phyloP scores from a whole-genome alignment of 2,329 filamentous ascomycete species.

The Sclerotiophoma versabilis region DNA sequence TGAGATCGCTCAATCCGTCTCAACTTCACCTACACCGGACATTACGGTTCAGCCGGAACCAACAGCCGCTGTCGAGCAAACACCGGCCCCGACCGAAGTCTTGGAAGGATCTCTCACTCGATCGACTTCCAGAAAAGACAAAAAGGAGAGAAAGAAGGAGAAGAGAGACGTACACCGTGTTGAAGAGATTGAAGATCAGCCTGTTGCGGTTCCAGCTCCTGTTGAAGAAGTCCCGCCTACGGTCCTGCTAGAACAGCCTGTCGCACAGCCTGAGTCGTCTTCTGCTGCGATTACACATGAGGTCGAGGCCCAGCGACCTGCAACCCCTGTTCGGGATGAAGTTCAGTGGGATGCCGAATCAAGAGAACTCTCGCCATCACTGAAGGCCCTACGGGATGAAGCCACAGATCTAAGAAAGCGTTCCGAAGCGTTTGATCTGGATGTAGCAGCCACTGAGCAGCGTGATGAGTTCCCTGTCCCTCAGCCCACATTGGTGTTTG shows the following conservation, averaged over 20 bases:
- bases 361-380: constrained; percentile 32
- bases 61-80: neutral
- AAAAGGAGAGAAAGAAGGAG: constrained; percentile 35
- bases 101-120: constrained; percentile 17
- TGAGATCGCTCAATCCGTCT: neutral
- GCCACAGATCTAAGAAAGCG: constrained; percentile 35
- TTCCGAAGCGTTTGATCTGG: constrained; percentile 35
- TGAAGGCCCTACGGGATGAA: constrained; percentile 37
- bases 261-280: neutral
- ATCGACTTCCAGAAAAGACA: constrained; percentile 36
- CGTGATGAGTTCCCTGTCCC: constrained; percentile 20
- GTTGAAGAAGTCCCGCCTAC: constrained; percentile 6
- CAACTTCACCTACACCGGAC: neutral
- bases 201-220: neutral
- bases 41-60: neutral
- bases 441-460: constrained; percentile 20
- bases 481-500: constrained; percentile 32
- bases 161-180: constrained; percentile 22
- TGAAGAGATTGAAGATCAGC: constrained; percentile 11
- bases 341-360: neutral
- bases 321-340: neutral
- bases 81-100: neutral
- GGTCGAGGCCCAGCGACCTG: constrained; percentile 2
- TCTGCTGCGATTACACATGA: neutral
- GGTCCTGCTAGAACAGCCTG: constrained; percentile 1